Percentiles rank a stretch among this genome's conserved stretches.
phyloP scores from a whole-genome alignment of 805 yeast genomes.

The Zygotorulaspora danielsina region DNA sequence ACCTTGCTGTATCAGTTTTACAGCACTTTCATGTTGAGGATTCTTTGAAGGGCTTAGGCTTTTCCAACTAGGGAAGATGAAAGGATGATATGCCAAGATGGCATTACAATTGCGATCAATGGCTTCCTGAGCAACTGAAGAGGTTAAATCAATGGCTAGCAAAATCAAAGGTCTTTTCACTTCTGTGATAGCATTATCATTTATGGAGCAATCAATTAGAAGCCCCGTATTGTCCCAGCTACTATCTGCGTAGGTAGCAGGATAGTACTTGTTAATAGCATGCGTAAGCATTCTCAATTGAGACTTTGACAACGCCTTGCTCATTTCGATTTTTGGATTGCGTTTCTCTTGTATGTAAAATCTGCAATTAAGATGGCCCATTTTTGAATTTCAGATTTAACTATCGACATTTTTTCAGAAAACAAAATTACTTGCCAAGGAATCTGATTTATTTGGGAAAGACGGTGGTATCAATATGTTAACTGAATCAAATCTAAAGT shows the following conservation, averaged over 20 bases:
- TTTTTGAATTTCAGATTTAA: too few relatives aligned
- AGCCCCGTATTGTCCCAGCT: slow-evolving; percentile 97
- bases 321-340: slow-evolving; percentile 15
- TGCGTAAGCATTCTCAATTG: slow-evolving; percentile 45
- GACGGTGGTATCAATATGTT: too few relatives aligned
- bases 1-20: slow-evolving; percentile 68
- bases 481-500: slow-evolving; percentile 26
- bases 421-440: too few relatives aligned
- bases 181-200: slow-evolving; percentile 17
- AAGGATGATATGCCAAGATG: slow-evolving; percentile 89
- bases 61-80: slow-evolving; percentile 85
- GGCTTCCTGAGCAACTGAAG: slow-evolving; percentile 82
- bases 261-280: slow-evolving; percentile 70
- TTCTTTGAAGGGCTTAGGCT: slow-evolving; percentile 53
- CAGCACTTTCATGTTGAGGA: slow-evolving; percentile 77
- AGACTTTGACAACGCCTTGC: slow-evolving; percentile 23
- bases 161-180: slow-evolving; percentile 39
- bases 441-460: too few relatives aligned
- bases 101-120: slow-evolving; percentile 48
- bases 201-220: slow-evolving; percentile 61
- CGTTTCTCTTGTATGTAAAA: too few relatives aligned
- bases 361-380: too few relatives aligned
- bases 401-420: too few relatives aligned
- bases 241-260: slow-evolving; percentile 72
- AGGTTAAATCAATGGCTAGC: slow-evolving; percentile 81